phyloP scores from a whole-genome alignment of 257 asterid species.

The Verbena officinalis region DNA sequence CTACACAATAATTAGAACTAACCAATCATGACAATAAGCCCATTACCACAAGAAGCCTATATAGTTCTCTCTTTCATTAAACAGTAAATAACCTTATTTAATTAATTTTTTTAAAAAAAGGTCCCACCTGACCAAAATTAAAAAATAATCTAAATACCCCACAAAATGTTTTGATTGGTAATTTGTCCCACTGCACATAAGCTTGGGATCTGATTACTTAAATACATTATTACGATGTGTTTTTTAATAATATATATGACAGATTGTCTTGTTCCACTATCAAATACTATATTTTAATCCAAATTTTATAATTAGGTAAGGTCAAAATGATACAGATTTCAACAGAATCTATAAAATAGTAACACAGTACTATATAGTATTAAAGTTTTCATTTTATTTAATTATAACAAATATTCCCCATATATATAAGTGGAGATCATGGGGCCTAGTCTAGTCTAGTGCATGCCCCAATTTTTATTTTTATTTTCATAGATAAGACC shows the following conservation, averaged over 20 bases:
- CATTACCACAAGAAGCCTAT: conserved; percentile 27
- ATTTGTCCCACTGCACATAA: conserved; percentile 34
- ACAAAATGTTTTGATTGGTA: conserved; percentile 24
- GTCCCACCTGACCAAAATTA: conserved; percentile 27
- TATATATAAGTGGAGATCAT: conserved; percentile 42
- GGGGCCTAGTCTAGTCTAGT: conserved; percentile 45
- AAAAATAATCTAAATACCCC: conserved; percentile 13
- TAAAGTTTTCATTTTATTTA: conserved; percentile 17
- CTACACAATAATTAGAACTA: neutral
- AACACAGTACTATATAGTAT: conserved; percentile 25
- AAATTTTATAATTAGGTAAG: conserved; percentile 33
- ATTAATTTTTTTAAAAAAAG: neutral
- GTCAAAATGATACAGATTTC: conserved; percentile 53
- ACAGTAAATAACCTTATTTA: conserved; percentile 13
- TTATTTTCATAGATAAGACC: conserved; percentile 38
- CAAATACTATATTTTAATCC: conserved; percentile 30
- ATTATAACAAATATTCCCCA: conserved; percentile 41
- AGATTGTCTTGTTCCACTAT: conserved; percentile 65
- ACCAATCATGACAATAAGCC: conserved; percentile 27
- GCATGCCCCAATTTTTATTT: conserved; percentile 20
- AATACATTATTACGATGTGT: conserved; percentile 36
- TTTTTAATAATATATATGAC: conserved; percentile 21
- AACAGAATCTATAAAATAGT: conserved; percentile 33
- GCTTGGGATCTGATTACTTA: conserved; percentile 60
- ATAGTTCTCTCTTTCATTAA: neutral